Base-by-base conservation (phyloP, 306 rosid genomes). In the Trichosanthes truncata region DNA sequence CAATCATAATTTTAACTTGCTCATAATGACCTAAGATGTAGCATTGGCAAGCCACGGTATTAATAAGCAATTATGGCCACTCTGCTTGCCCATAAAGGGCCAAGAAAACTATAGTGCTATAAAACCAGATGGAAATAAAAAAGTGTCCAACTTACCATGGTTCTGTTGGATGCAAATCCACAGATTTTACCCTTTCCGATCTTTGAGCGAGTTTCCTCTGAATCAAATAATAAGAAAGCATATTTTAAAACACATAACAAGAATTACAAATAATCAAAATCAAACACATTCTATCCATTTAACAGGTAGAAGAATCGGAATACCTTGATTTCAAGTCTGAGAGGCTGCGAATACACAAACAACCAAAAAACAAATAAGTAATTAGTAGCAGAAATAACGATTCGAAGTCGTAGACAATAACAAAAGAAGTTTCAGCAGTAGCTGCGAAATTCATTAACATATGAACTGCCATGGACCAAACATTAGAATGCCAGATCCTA, bases 301-400 rank as follows among this genome's bases (percentile, higher is more conserved):
- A 17, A 20, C 66, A 29, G 18, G 66, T 56, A 18, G 49, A 84
- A 82, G 60, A 4, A 79, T 36, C 7, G 65, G 48, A 14, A 36
- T 88, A 96, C 99, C 99, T 96, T 96, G 84, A 96, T 96, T 90
- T 96, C 99, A 80, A 96, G 98, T 89, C 99, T 86, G 89, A 96
- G 97, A 96, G 99, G 99, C 99, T 96, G 93, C 80, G 60, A 84
- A 85, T 49, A 81, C 88, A 76, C 52, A 72, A 77, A 29, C 87
- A 83, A 82, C 38, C 45, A 82, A 79, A 76, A 82, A 41, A 74
- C 76, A 67, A 80, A 79, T 14, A 20, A 51, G 83, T 66, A 38
- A 66, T 90, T 89, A 91, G 88, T 83, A 76, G n/a, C 51, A 80
- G 76, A 17, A 68, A 49, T 46, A 46, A 60, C 55, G 21, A 63